Conservation (phyloP, 352 stramenopile genomes). For the Globisporangium rhizosaccharum region DNA sequence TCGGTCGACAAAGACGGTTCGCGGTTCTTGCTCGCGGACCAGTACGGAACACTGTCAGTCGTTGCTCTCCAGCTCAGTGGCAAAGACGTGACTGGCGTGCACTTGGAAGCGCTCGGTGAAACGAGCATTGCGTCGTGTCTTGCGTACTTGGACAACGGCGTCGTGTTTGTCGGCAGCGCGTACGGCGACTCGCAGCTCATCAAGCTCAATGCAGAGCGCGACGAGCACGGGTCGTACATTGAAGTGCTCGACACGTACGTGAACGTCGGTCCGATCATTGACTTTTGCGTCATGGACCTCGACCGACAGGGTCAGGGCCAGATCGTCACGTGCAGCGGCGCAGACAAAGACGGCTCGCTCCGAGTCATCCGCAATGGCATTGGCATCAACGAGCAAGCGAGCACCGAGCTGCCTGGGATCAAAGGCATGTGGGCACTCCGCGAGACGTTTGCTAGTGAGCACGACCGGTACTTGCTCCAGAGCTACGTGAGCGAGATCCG, state of each 20-base stretch:
- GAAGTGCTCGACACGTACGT: constrained; percentile 95
- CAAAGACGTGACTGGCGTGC: constrained; percentile 74
- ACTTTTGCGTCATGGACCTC: constrained; percentile 97
- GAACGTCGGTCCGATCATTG: constrained; percentile 97
- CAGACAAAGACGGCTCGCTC: constrained; percentile 93
- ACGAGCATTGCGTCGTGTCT: constrained; percentile 89
- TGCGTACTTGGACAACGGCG: constrained; percentile 92
- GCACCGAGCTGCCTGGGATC: constrained; percentile 94
- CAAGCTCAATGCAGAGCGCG: constrained; percentile 81
- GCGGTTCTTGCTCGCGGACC: constrained; percentile 86
- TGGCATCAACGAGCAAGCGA: constrained; percentile 95
- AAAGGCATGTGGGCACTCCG: constrained; percentile 97
- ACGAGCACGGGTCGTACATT: constrained; percentile 86
- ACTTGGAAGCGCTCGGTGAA: constrained; percentile 92
- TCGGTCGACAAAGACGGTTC: constrained; percentile 85
- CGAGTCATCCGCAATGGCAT: constrained; percentile 99
- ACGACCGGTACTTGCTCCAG: constrained; percentile 96
- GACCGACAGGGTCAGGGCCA: constrained; percentile 92
- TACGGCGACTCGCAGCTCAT: constrained; percentile 96
- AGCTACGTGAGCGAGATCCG: constrained; percentile 95
- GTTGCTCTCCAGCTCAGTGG: constrained; percentile 79
- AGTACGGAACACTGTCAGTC: constrained; percentile 87
- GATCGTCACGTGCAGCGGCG: constrained; percentile 96
- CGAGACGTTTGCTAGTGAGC: constrained; percentile 68
- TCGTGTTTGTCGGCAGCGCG: constrained; percentile 94